Evolutionary conservation across 2,329 filamentous ascomycete species (phyloP).

Genomic region (Metarhizium album): DNA sequence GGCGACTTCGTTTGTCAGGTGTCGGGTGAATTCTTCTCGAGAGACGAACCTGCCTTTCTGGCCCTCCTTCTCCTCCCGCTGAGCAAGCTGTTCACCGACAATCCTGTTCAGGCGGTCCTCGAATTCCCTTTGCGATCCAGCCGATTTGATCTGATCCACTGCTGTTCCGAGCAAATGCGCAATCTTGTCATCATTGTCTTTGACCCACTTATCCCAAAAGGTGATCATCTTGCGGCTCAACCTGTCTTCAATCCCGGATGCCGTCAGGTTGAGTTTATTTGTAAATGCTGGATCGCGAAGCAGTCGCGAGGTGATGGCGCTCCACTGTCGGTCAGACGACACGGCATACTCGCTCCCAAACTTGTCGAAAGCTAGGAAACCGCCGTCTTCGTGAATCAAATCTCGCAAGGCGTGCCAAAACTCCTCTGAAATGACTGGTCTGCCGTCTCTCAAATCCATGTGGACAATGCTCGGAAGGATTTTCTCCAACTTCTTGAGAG

Average conservation of each 20-base stretch:
- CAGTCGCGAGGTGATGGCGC: conserved; percentile 31
- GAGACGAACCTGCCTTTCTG: conserved; percentile 29
- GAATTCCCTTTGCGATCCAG: conserved; percentile 23
- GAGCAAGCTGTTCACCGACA: conserved; percentile 25
- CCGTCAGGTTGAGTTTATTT: conserved; percentile 16
- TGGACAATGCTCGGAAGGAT: conserved; percentile 47
- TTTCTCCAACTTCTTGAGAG: conserved; percentile 32
- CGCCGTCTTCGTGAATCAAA: conserved; percentile 37
- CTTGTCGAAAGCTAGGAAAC: conserved; percentile 35
- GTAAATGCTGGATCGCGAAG: conserved; percentile 21
- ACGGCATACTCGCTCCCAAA: conserved; percentile 25
- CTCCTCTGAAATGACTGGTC: conserved; percentile 42
- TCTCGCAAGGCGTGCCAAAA: conserved; percentile 58
- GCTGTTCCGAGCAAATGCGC: conserved; percentile 19
- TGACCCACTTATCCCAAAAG: conserved; percentile 43
- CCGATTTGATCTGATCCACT: conserved; percentile 23
- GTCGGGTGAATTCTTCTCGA: conserved; percentile 36
- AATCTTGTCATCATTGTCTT: conserved; percentile 34
- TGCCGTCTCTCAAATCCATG: conserved; percentile 41
- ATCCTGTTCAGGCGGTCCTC: conserved; percentile 24
- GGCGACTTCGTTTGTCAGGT: conserved; percentile 29
- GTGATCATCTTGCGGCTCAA: conserved; percentile 22
- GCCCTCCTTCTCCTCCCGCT: conserved; percentile 11
- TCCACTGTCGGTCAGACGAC: conserved; percentile 37
- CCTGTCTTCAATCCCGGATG: conserved; percentile 10